Conservation (phyloP, 1,284 basidiomycete genomes). For the Ceraceosorus guamensis region DNA sequence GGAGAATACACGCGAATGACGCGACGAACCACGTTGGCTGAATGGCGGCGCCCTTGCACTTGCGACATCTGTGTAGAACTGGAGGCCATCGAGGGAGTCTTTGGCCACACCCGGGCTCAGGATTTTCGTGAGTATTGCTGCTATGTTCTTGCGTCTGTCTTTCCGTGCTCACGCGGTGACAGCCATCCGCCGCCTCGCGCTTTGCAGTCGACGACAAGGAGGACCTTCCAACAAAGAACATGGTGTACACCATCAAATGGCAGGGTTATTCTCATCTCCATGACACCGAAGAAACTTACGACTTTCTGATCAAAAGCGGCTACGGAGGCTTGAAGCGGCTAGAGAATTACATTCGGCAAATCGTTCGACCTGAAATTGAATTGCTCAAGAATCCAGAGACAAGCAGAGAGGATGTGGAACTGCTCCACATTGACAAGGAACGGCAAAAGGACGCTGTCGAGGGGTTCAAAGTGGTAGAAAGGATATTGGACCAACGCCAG, state of each 20-base stretch:
- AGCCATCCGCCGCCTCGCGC: background rate
- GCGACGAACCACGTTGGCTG: too few species aligned
- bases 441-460: conserved; percentile 82
- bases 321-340: conserved; percentile 92
- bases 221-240: conserved; percentile 49
- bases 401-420: conserved; percentile 80
- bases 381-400: conserved; percentile 63
- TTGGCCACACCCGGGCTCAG: conserved; percentile 49
- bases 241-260: conserved; percentile 52
- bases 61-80: conserved; percentile 13
- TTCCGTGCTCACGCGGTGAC: background rate
- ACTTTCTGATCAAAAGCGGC: conserved; percentile 64
- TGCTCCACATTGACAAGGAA: conserved; percentile 71
- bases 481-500: conserved; percentile 77
- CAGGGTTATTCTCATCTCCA: conserved; percentile 51
- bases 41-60: too few species aligned
- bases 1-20: too few species aligned
- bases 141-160: background rate
- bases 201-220: conserved; percentile 10
- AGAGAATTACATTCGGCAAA: conserved; percentile 93
- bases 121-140: conserved; percentile 11
- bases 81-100: conserved; percentile 50
- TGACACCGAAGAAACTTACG: conserved; percentile 93
- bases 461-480: conserved; percentile 83
- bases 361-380: conserved; percentile 63